Base-by-base conservation (phyloP, 2,329 filamentous ascomycete genomes). In the Fusarium sp. region DNA sequence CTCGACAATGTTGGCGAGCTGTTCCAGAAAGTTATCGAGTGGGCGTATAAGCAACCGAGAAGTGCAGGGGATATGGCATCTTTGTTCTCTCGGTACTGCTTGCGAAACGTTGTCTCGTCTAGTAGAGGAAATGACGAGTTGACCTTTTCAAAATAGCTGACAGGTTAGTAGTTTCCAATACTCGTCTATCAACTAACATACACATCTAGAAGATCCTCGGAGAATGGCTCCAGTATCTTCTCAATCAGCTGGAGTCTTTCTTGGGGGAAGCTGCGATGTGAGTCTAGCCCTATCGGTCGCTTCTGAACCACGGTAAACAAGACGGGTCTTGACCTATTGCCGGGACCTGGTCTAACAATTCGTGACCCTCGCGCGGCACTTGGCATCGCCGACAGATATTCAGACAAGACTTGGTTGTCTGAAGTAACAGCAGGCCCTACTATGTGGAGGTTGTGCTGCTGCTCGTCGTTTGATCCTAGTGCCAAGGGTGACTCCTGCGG, bases 71-170 rank as follows among this genome's bases (percentile, higher is more conserved):
- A 87, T 51, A 86, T 82, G 11, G 82, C 79, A 11, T 83, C 79
- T 57, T 83, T 82, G 32, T 79, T 75, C 7, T 77, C 75, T 1
- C 73, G 77, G 56, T 84, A 85, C 22, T 83, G 82, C 13, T 80
- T 79, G 60, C 83, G 80, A 56, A 89, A 87, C 4, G 22, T 1
- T 82, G 81, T 75, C 43, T 87, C 84, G 60, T 90, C 86, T 9
- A 90, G 80, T 3, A 90, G 78, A 0, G 88, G 88, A 61, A 90
- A 86, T n/a, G 85, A 87, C n/a, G 79, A 78, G 72, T 90, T 87
- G 39, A 86, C 82, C 55, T 84, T 73, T 10, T 65, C 51, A 10
- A 74, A 74, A 14, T 73, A 74, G 1, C 71, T 72, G 3, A 6
- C 13, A 39, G 1, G 27, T 73, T n/a, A 74, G 59, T 39, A 7